These are phyloP conservation scores for Bolboschoenus planiculmis DNA, from an alignment of 176 grass and related monocot genomes.

Conservation along the genomic window DNA sequence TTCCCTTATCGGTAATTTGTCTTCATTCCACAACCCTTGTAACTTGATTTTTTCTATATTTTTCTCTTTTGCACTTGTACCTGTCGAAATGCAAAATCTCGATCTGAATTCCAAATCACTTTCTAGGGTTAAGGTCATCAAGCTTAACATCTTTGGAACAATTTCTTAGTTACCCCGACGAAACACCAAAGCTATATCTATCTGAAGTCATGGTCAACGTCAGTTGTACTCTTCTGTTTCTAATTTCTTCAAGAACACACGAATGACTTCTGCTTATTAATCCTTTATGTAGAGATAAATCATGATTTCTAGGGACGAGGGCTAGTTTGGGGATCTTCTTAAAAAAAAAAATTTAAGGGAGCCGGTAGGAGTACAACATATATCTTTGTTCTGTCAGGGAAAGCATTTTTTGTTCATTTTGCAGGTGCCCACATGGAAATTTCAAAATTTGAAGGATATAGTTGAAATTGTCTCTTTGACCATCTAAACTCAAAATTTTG, in stretches of 20 bases:
- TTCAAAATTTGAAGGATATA: background rate
- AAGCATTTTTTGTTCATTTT: background rate
- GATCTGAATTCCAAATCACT: background rate
- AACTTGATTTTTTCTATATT: background rate
- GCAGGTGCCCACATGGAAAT: background rate
- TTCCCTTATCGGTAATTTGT: slow-evolving; percentile 74
- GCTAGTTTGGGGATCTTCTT: background rate
- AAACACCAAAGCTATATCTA: background rate
- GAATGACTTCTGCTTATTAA: background rate
- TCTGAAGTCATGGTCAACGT: background rate
- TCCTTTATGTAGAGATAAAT: background rate
- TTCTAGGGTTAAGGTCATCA: background rate
- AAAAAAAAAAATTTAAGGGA: background rate
- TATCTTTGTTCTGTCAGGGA: background rate
- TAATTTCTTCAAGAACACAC: background rate
- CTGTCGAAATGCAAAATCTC: background rate
- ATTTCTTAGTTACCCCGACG: background rate
- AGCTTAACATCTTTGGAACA: background rate
- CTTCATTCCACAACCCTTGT: background rate
- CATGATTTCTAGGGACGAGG: background rate
- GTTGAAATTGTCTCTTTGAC: background rate
- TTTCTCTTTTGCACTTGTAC: background rate
- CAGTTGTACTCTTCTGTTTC: background rate
- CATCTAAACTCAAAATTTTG: background rate
- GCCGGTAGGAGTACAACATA: background rate